Percentiles rank a stretch among this genome's conserved stretches.
phyloP scores from a whole-genome alignment of 2,329 filamentous ascomycete genomes.

The Lachnellula arida region DNA sequence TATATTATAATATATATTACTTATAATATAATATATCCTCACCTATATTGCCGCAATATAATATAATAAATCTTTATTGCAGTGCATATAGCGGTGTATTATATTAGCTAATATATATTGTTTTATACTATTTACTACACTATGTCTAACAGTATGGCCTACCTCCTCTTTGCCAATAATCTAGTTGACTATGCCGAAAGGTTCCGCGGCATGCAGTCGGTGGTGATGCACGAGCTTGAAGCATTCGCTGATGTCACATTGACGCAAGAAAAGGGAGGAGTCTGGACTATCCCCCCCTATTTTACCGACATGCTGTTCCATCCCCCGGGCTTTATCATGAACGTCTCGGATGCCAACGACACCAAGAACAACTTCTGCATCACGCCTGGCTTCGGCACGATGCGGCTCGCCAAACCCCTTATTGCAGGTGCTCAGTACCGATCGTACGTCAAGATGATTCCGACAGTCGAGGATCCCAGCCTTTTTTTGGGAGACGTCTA shows the following conservation, averaged over 20 bases:
- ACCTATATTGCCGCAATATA: no score
- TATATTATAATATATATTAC: no score
- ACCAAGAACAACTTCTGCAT: constrained; percentile 16
- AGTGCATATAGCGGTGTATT: no score
- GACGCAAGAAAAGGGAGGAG: constrained; percentile 15
- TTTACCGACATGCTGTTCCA: constrained; percentile 20
- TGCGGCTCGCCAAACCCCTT: constrained; percentile 12
- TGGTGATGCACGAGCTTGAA: constrained; percentile 22
- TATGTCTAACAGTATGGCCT: constrained; percentile 37
- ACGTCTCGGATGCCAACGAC: constrained; percentile 13
- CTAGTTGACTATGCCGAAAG: constrained; percentile 18
- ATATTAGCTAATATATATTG: no score
- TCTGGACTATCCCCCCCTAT: constrained; percentile 17
- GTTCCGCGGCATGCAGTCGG: constrained; percentile 20
- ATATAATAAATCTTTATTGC: no score
- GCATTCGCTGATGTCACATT: constrained; percentile 26
- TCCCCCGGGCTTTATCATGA: constrained; percentile 22
- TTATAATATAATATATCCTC: no score
- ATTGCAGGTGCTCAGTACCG: constrained; percentile 8
- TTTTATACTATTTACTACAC: no score
- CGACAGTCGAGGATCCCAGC: constrained; percentile 25
- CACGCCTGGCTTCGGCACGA: constrained; percentile 17
- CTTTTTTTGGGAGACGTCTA: constrained; percentile 33
- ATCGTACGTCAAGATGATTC: constrained; percentile 24
- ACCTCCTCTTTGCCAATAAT: constrained; percentile 21